Evolutionary conservation across 768 basidiomycete species (phyloP), one percentile per base, ranked within the genome.

Genomic region (Trametes maxima): DNA sequence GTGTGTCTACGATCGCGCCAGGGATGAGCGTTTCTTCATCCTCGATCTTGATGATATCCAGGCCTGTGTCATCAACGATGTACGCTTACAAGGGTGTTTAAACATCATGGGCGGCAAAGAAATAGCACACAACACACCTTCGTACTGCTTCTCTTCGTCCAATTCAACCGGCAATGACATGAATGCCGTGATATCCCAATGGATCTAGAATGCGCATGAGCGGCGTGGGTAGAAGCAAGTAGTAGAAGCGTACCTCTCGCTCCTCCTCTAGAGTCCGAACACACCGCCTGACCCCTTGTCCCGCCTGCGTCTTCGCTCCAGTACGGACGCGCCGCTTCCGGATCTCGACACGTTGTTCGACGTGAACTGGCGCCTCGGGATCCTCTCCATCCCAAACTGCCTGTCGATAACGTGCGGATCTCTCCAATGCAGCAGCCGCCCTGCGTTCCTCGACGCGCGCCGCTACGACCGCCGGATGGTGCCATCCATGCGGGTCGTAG

Each of bases 401-500:
- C 56, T 40, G 21, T 25, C 56, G 42, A n/a, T 45, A 17, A 7
- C 54, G 40, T 16, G 54, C 17, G 4, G 54, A 13, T 14, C 16
- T 39, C 8, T 49, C 17, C 36, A 57, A 19, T 14, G 56, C 56
- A 10, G 13, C 24, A 37, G 17, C 16, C 7, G 56, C 47, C 37
- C 28, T 16, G 3, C 47, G 19, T 13, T n/a, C 22, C 5, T 36
- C 37, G 39, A 57, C 40, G 45, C 56, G 45, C 4, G 37, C 35
- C n/a, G 56, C 36, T 4, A 57, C 47, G 22, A 47, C 46, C 16
- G 47, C 22, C 2, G 47, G 56, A 28, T 28, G 56, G n/a, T 48
- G 56, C 11, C 45, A 35, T 10, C 46, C 56, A n/a, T 16, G n/a
- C 14, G 56, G 37, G 16, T 57, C 24, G 56, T 48, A 49, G 56